phyloP scores from a whole-genome alignment of 345 rosid species.

The Acer campestre region DNA sequence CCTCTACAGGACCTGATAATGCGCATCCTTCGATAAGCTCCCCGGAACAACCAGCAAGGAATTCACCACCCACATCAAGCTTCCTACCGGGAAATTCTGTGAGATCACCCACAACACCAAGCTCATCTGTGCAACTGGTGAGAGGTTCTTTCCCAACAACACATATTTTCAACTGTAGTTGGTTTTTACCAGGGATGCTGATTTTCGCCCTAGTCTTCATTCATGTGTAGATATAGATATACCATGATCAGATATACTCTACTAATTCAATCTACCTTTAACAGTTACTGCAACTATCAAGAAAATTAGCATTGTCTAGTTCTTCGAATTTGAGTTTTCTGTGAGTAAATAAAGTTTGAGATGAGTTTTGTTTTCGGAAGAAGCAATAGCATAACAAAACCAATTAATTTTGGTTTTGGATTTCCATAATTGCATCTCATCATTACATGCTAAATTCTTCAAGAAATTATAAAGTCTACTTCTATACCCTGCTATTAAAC shows the following conservation, averaged over 20 bases:
- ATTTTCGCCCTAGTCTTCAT: slow-evolving; percentile 8
- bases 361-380: not conserved
- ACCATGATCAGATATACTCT: not conserved
- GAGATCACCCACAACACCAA: slow-evolving; percentile 26
- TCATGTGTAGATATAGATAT: not conserved
- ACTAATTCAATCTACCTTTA: not conserved
- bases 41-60: slow-evolving; percentile 21
- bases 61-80: slow-evolving; percentile 26
- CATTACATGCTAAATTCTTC: too few species aligned
- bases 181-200: slow-evolving; percentile 26
- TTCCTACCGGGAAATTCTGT: slow-evolving; percentile 24
- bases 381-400: not conserved
- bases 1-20: slow-evolving; percentile 32
- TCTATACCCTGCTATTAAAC: not conserved
- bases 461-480: too few species aligned
- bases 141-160: slow-evolving; percentile 20
- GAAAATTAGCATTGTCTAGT: not conserved
- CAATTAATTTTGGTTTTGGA: not conserved
- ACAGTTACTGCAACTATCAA: not conserved
- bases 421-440: not conserved
- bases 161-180: slow-evolving; percentile 15
- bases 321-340: not conserved
- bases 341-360: not conserved
- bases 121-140: not conserved
- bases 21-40: slow-evolving; percentile 15